Evolutionary conservation across 805 yeast species (phyloP).

Genomic region (Zygosaccharomyces bailii): DNA sequence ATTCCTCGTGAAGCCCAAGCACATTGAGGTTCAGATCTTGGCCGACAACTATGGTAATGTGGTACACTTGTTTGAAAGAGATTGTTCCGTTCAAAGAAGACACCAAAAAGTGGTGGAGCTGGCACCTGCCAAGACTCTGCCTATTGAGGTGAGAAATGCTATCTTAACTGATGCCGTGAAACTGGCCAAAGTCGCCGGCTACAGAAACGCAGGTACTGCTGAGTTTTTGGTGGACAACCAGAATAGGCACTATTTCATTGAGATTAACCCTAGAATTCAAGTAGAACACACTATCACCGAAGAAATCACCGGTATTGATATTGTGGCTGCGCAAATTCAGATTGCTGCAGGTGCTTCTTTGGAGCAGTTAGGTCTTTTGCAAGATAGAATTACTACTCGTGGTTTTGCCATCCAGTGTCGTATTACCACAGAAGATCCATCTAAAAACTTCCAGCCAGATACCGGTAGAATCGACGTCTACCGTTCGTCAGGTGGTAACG

Average conservation of each 20-base stretch:
- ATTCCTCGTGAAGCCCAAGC: slow-evolving; percentile 92
- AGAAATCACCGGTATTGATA: slow-evolving; percentile 96
- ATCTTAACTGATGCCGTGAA: slow-evolving; percentile 92
- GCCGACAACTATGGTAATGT: slow-evolving; percentile 95
- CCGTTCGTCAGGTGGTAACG: slow-evolving; percentile 98
- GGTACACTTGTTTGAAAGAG: slow-evolving; percentile 93
- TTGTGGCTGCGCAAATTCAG: slow-evolving; percentile 98
- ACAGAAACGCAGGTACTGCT: slow-evolving; percentile 97
- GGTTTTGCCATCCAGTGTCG: slow-evolving; percentile 99
- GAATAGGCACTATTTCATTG: slow-evolving; percentile 95
- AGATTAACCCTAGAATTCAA: slow-evolving; percentile 96
- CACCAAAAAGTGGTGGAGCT: slow-evolving; percentile 98
- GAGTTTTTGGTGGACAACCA: slow-evolving; percentile 92
- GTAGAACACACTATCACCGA: slow-evolving; percentile 99
- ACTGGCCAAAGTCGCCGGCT: slow-evolving; percentile 82
- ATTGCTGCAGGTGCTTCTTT: slow-evolving; percentile 97
- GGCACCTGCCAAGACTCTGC: slow-evolving; percentile 93
- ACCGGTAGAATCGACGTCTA: slow-evolving; percentile 98
- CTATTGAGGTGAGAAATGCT: slow-evolving; percentile 79
- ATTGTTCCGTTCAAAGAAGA: slow-evolving; percentile 99
- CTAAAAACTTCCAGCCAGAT: slow-evolving; percentile 96
- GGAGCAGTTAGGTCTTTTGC: slow-evolving; percentile 85
- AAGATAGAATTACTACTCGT: slow-evolving; percentile 90
- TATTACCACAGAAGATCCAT: slow-evolving; percentile 97
- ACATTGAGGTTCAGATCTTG: slow-evolving; percentile 92